Conservation (phyloP, 106 monocot species). For the Triglochin maritima region DNA sequence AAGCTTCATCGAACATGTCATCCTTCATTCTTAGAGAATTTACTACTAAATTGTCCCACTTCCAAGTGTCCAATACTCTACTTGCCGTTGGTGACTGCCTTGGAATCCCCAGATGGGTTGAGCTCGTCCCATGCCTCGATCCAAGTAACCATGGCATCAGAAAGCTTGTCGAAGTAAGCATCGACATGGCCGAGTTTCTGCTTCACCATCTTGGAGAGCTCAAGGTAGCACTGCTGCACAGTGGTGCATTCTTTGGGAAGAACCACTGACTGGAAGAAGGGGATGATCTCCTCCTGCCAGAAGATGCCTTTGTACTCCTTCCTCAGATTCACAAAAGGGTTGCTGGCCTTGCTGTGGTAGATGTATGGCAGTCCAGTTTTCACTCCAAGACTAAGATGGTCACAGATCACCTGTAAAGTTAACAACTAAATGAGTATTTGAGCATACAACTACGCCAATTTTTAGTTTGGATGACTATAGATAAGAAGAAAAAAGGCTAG, state of each 20-base stretch:
- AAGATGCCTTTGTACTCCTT: conserved; percentile 29
- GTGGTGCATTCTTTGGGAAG: conserved; percentile 25
- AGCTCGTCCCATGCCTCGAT: conserved; percentile 29
- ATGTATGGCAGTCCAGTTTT: conserved; percentile 28
- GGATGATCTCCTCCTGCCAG: conserved; percentile 32
- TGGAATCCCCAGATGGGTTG: conserved; percentile 3
- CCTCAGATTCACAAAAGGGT: conserved; percentile 23
- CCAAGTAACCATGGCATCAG: conserved; percentile 24
- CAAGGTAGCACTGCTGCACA: conserved; percentile 22
- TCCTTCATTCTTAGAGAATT: background rate
- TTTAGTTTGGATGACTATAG: background rate
- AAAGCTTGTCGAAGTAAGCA: conserved; percentile 21
- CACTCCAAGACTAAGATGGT: conserved; percentile 17
- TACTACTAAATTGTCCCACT: background rate
- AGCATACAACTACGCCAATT: background rate
- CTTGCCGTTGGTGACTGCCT: background rate
- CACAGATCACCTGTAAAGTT: conserved; percentile 18
- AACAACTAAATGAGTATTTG: background rate
- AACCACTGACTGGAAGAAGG: conserved; percentile 20
- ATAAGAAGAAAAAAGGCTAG: too few species aligned
- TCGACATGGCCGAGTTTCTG: conserved; percentile 19
- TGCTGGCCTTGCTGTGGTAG: conserved; percentile 30
- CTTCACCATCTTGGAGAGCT: conserved; percentile 22
- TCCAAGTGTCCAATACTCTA: background rate
- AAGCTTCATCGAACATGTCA: background rate